A percentile compares a stretch with the other conserved stretches of the same genome.
phyloP scores from a whole-genome alignment of 768 basidiomycete species.

The Baorangia bicolor region DNA sequence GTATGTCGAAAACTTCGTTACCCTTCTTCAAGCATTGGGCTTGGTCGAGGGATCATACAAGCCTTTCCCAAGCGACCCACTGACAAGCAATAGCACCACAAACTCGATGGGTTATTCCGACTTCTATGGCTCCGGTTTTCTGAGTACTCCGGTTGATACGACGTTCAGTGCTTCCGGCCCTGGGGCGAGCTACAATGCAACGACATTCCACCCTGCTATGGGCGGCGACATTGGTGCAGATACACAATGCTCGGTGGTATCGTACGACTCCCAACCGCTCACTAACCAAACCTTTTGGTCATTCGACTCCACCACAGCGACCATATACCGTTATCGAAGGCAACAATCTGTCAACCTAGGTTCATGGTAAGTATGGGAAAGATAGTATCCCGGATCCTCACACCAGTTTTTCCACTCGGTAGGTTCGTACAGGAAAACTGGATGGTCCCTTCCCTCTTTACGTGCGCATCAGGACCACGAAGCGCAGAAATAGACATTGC shows the following conservation, averaged over 20 bases:
- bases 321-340: conserved; percentile 20
- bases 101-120: not conserved
- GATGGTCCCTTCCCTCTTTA: conserved; percentile 70
- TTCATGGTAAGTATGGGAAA: conserved; percentile 11
- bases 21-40: conserved; percentile 8
- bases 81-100: not conserved
- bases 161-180: not conserved
- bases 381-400: too few relatives aligned
- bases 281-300: conserved; percentile 10
- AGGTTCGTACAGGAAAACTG: conserved; percentile 76
- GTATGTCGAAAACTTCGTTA: not conserved
- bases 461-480: conserved; percentile 50
- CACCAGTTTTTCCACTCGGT: not conserved
- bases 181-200: not conserved
- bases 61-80: not conserved
- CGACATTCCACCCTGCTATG: not conserved
- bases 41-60: conserved; percentile 15
- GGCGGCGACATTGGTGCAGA: not conserved
- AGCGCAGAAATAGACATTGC: conserved; percentile 67
- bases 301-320: conserved; percentile 15
- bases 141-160: not conserved
- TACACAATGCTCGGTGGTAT: conserved; percentile 1
- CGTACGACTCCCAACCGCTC: conserved; percentile 11
- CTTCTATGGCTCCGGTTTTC: not conserved
- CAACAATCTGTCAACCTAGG: conserved; percentile 24